A percentile compares a stretch with the other conserved stretches of the same genome.
Conservation (phyloP, 2,329 filamentous ascomycete genomes). For the Remersonia thermophila region DNA sequence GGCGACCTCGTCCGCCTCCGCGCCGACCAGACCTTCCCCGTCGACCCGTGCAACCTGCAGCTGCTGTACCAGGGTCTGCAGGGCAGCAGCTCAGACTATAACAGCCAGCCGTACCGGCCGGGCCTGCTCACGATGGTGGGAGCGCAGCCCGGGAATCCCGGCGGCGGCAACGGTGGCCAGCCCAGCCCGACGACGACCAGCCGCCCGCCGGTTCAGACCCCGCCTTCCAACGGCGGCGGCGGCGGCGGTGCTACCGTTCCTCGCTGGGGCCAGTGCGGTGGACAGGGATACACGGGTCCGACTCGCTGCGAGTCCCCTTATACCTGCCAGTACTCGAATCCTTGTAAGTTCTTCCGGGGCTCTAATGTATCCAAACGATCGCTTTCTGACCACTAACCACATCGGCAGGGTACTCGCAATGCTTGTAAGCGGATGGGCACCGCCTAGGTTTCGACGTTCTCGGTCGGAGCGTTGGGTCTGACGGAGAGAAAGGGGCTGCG, state of each 20-base stretch:
- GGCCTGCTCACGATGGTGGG: slow-evolving; percentile 37
- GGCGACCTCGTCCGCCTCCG: slow-evolving; percentile 47
- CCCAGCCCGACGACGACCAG: not conserved
- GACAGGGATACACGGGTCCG: slow-evolving; percentile 15
- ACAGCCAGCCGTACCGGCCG: slow-evolving; percentile 39
- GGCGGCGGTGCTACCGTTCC: not conserved
- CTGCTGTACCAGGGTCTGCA: slow-evolving; percentile 58
- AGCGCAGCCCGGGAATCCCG: not conserved
- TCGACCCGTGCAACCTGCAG: slow-evolving; percentile 54
- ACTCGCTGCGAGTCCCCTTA: slow-evolving; percentile 12
- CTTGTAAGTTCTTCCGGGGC: slow-evolving; percentile 8
- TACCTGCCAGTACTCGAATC: slow-evolving; percentile 16
- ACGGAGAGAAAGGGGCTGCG: too few relatives aligned
- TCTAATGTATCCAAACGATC: not conserved
- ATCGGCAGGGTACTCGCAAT: not conserved
- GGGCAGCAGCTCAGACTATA: slow-evolving; percentile 39
- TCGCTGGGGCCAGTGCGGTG: slow-evolving; percentile 19
- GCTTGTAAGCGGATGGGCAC: not conserved
- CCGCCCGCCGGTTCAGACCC: not conserved
- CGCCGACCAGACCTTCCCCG: slow-evolving; percentile 48
- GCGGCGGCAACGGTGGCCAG: not conserved
- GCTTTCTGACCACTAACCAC: not conserved
- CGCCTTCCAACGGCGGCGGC: not conserved
- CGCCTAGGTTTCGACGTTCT: too few relatives aligned
- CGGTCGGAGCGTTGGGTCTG: too few relatives aligned